Base-by-base conservation (phyloP, 2,329 filamentous ascomycete species). In the Phaeosphaeriaceae sp. region DNA sequence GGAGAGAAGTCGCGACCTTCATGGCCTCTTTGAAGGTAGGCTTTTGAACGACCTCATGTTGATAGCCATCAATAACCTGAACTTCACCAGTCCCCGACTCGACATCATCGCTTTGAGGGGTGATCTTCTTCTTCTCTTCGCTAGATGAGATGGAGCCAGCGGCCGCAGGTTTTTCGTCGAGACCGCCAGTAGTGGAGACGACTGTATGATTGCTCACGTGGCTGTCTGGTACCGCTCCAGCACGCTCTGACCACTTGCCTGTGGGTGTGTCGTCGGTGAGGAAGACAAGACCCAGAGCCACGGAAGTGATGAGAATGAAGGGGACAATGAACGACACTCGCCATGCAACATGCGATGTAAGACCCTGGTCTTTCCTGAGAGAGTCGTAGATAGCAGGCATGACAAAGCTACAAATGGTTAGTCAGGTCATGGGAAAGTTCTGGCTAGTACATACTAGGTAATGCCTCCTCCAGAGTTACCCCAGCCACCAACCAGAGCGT, bases 301-400 rank as follows among this genome's bases (percentile, higher is more conserved):
- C 84, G 18, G 73, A 66, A 11, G 87, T 79, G 69, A 93, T 87
- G 58, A 93, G 82, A 60, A 92, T 83, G 52, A 94, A 88, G 0
- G 92, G 92, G 5, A 95, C 87, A 53, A 96, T 78, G 69, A 95
- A 96, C 2, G 90, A 83, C 1, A 96, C 84, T 20, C 92, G 84
- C 92, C 92, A 96, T 2, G 92, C 88, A 30, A 85, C 81, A 60
- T 89, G 85, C 2, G 84, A 74, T 1, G 79, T 76, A 46, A 93
- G 77, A 6, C 85, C 83, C 40, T 80, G 79, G 23, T 64, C 53
- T 1, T 80, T 66, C 17, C 89, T 82, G 17, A 96, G 79, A 0
- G 88, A 89, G 72, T 95, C 88, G 73, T 88, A 94, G 48, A 96
- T 86, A 4, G 90, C 90, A 2, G 92, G 92, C 91, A 96, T 96